Evolutionary conservation across 1,284 basidiomycete genomes (phyloP).

Genomic region (Cryptococcus sp.): DNA sequence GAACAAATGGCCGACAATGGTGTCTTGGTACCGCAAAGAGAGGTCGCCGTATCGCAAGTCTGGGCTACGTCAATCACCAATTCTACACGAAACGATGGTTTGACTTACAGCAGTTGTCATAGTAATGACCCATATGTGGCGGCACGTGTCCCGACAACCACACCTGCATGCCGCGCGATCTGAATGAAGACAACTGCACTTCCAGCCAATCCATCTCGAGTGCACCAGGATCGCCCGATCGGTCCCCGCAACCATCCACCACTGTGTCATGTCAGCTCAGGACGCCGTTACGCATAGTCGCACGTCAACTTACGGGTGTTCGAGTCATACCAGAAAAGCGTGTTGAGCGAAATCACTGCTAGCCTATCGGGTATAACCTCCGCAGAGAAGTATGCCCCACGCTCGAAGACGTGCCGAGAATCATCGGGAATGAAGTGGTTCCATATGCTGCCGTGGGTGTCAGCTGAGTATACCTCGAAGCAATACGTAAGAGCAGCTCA

Average conservation of each 20-base stretch:
- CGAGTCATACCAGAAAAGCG: conserved; percentile 87
- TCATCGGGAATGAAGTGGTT: conserved; percentile 77
- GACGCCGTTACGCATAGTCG: background rate
- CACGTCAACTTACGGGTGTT: conserved; percentile 68
- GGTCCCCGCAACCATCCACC: conserved; percentile 65
- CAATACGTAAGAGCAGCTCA: conserved; percentile 42
- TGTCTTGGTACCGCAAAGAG: conserved; percentile 81
- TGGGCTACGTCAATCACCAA: conserved; percentile 43
- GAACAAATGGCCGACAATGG: conserved; percentile 83
- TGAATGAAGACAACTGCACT: conserved; percentile 73
- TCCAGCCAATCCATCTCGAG: conserved; percentile 88
- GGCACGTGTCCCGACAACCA: conserved; percentile 61
- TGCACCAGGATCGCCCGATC: conserved; percentile 71
- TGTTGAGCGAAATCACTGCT: conserved; percentile 84
- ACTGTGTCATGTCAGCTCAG: conserved; percentile 20
- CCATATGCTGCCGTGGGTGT: conserved; percentile 67
- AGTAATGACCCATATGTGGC: conserved; percentile 76
- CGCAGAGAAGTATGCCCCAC: conserved; percentile 79
- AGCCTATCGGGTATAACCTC: conserved; percentile 77
- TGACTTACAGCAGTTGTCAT: conserved; percentile 67
- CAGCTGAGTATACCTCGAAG: conserved; percentile 2
- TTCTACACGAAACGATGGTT: background rate
- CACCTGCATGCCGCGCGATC: conserved; percentile 73
- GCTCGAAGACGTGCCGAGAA: conserved; percentile 75
- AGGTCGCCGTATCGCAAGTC: conserved; percentile 81